A percentile compares a stretch with the other conserved stretches of the same genome.
phyloP scores from a whole-genome alignment of 768 basidiomycete species.

The Terana coerulea region DNA sequence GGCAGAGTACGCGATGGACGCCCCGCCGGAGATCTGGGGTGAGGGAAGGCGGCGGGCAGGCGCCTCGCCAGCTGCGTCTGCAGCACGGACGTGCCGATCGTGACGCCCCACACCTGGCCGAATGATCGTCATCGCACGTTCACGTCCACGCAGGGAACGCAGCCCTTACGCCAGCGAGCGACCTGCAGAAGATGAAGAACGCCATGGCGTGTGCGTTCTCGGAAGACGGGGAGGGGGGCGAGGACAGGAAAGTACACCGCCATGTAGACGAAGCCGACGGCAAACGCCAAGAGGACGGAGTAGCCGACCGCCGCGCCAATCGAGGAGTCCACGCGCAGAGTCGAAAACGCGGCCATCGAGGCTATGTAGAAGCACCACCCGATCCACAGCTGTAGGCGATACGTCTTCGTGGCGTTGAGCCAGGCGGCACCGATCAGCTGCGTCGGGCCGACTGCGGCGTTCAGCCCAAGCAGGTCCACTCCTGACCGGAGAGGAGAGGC shows the following conservation, averaged over 20 bases:
- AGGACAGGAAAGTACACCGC: conserved; percentile 14
- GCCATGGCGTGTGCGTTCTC: conserved; percentile 11
- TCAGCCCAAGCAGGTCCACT: conserved; percentile 27
- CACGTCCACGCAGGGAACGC: conserved; percentile 5
- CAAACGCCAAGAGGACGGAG: conserved; percentile 4
- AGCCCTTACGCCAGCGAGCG: conserved; percentile 7
- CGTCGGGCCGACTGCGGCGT: conserved; percentile 28
- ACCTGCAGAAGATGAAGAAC: conserved; percentile 10
- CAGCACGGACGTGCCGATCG: conserved; percentile 46
- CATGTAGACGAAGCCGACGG: neutral
- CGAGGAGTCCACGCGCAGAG: conserved; percentile 23
- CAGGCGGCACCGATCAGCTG: conserved; percentile 31
- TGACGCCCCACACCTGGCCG: conserved; percentile 47
- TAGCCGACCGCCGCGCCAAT: conserved; percentile 23
- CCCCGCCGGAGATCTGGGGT: conserved; percentile 30
- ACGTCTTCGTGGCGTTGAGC: conserved; percentile 27
- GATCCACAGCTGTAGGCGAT: conserved; percentile 30
- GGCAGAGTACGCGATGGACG: conserved; percentile 33
- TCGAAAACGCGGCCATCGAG: conserved; percentile 33
- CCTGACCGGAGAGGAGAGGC: conserved; percentile 33
- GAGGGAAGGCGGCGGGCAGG: conserved; percentile 37
- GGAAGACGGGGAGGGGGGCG: conserved; percentile 8
- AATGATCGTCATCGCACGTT: too few species aligned
- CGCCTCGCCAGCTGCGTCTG: conserved; percentile 42
- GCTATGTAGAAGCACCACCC: conserved; percentile 32